Percentiles rank a stretch among this genome's conserved stretches.
phyloP scores from a whole-genome alignment of 2,329 filamentous ascomycete genomes.

The Cladosporium cucumerinum region DNA sequence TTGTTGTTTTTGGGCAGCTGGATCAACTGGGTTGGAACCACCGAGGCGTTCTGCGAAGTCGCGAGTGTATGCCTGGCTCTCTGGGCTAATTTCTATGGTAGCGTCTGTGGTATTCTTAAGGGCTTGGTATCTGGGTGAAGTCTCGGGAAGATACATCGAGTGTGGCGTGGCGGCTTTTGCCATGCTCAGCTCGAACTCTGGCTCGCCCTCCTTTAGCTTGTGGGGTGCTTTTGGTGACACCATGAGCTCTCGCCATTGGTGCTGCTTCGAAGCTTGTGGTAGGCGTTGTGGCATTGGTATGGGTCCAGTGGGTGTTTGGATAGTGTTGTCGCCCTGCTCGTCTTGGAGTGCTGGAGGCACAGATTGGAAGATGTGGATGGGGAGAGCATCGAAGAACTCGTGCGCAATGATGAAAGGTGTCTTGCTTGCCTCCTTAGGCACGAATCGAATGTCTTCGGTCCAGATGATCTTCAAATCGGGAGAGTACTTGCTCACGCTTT shows the following conservation, averaged over 20 bases:
- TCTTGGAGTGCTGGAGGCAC: constrained; percentile 42
- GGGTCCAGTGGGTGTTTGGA: constrained; percentile 48
- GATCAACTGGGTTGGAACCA: constrained; percentile 45
- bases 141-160: constrained; percentile 78
- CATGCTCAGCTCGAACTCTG: constrained; percentile 85
- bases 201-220: constrained; percentile 50
- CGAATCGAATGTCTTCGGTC: constrained; percentile 83
- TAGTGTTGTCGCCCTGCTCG: constrained; percentile 36
- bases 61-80: constrained; percentile 72
- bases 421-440: constrained; percentile 64
- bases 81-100: constrained; percentile 85
- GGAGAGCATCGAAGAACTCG: constrained; percentile 97
- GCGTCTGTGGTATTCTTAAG: constrained; percentile 66
- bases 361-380: constrained; percentile 91
- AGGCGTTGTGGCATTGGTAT: constrained; percentile 39
- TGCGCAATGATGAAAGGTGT: constrained; percentile 93
- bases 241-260: constrained; percentile 80
- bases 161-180: constrained; percentile 74
- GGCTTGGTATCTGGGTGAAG: constrained; percentile 72
- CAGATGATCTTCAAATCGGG: constrained; percentile 71
- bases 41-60: constrained; percentile 86
- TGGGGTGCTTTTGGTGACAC: constrained; percentile 59
- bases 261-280: constrained; percentile 39
- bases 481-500: constrained; percentile 72
- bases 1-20: constrained; percentile 21